Percentiles rank a stretch among this genome's conserved stretches.
phyloP scores from a whole-genome alignment of 257 asterid genomes.

The Nicotiana paniculata region DNA sequence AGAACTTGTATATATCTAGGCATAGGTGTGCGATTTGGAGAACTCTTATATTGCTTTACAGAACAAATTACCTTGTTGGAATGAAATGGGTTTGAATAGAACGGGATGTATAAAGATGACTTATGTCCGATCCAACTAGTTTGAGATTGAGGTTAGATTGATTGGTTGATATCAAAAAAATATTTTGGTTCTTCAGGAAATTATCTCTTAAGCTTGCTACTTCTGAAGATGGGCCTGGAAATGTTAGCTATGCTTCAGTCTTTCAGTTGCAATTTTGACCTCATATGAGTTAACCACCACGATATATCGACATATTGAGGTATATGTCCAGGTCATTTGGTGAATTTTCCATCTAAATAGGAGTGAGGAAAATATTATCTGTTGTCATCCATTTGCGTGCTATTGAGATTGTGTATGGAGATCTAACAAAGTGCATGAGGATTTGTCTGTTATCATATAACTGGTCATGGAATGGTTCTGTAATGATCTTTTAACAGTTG shows the following conservation, averaged over 20 bases:
- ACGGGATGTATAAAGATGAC: background rate
- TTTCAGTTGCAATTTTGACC: conserved; percentile 2
- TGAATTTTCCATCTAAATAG: background rate
- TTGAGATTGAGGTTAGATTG: background rate
- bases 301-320: background rate
- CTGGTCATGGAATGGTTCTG: background rate
- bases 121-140: background rate
- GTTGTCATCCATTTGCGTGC: background rate
- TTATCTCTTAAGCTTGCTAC: background rate
- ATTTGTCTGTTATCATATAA: background rate
- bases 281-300: background rate
- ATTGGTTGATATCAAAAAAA: background rate
- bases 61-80: background rate
- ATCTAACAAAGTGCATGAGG: background rate
- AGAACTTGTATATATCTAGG: too few relatives aligned
- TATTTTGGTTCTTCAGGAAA: background rate
- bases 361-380: background rate
- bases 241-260: background rate
- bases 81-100: background rate
- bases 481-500: background rate
- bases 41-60: background rate
- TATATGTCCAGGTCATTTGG: background rate
- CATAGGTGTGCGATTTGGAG: background rate
- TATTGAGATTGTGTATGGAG: background rate
- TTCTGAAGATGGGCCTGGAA: background rate